Percentiles rank a stretch among this genome's conserved stretches.
Conservation (phyloP, 257 asterid species). For the Catharanthus roseus region DNA sequence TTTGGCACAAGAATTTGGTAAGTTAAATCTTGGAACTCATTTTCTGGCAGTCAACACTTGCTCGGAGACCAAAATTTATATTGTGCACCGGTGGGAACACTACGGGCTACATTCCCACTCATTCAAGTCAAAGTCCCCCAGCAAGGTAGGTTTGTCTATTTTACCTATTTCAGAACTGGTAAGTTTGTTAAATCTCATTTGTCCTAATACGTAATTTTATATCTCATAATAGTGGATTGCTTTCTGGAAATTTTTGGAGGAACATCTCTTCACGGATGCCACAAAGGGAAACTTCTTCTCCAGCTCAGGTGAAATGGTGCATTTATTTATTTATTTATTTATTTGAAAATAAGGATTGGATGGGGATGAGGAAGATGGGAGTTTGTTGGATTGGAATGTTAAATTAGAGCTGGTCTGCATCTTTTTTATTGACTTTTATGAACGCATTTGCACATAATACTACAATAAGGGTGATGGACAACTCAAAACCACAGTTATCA, state of each 20-base stretch:
- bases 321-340: background rate
- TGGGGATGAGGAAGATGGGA: background rate
- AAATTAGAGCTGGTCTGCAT: background rate
- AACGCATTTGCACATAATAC: background rate
- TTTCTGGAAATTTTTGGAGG: conserved; percentile 60
- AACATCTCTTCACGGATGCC: conserved; percentile 79
- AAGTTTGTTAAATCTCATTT: conserved; percentile 3
- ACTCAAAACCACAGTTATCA: background rate
- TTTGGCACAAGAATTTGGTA: background rate
- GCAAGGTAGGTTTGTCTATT: conserved; percentile 41
- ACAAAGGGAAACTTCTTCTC: conserved; percentile 48
- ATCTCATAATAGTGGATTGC: conserved; percentile 46
- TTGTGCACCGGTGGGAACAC: conserved; percentile 38
- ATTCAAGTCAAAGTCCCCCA: conserved; percentile 50
- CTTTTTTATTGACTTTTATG: background rate
- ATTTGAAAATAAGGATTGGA: background rate
- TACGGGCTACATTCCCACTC: conserved; percentile 54
- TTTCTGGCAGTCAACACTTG: conserved; percentile 42
- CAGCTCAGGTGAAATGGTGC: background rate
- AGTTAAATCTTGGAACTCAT: conserved; percentile 3
- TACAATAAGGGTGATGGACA: background rate
- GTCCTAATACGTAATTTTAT: conserved; percentile 3
- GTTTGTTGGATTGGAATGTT: background rate
- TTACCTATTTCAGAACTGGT: background rate
- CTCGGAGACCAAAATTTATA: conserved; percentile 42